Evolutionary conservation across 495 filamentous ascomycete genomes (phyloP).

Genomic region (Patellaria atrata): DNA sequence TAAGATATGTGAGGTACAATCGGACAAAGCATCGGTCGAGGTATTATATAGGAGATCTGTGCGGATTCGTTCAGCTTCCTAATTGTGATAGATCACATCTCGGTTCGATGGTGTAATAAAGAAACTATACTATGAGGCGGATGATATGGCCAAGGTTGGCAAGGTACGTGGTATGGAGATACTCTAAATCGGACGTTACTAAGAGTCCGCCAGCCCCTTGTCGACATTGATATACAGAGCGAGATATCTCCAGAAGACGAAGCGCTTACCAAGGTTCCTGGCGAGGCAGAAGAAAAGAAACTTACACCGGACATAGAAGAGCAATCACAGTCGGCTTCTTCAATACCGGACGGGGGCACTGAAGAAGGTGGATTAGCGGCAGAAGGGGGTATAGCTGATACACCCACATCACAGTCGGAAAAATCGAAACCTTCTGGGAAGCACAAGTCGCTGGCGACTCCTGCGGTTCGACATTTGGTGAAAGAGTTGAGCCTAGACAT

Average conservation of each 20-base stretch:
- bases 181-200: not conserved
- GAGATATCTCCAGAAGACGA: slow-evolving; percentile 43
- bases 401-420: slow-evolving; percentile 2
- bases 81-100: slow-evolving; percentile 58
- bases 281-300: slow-evolving; percentile 7
- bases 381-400: slow-evolving; percentile 16
- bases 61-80: not conserved
- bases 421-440: slow-evolving; percentile 24
- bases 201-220: slow-evolving; percentile 39
- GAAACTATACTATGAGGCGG: slow-evolving; percentile 87
- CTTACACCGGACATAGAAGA: slow-evolving; percentile 5
- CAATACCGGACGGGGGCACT: slow-evolving; percentile 19
- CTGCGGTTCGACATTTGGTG: slow-evolving; percentile 77
- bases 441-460: slow-evolving; percentile 65
- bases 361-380: slow-evolving; percentile 1
- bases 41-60: slow-evolving; percentile 24
- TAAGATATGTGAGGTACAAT: slow-evolving; percentile 92
- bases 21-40: slow-evolving; percentile 96
- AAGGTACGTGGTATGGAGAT: slow-evolving; percentile 24
- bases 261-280: slow-evolving; percentile 26
- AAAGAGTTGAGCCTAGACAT: slow-evolving; percentile 69
- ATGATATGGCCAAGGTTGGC: slow-evolving; percentile 90
- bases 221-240: slow-evolving; percentile 62
- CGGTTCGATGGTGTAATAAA: slow-evolving; percentile 91
- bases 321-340: slow-evolving; percentile 17